phyloP scores from a whole-genome alignment of 352 stramenopile species.

The Blastocystis sp. region DNA sequence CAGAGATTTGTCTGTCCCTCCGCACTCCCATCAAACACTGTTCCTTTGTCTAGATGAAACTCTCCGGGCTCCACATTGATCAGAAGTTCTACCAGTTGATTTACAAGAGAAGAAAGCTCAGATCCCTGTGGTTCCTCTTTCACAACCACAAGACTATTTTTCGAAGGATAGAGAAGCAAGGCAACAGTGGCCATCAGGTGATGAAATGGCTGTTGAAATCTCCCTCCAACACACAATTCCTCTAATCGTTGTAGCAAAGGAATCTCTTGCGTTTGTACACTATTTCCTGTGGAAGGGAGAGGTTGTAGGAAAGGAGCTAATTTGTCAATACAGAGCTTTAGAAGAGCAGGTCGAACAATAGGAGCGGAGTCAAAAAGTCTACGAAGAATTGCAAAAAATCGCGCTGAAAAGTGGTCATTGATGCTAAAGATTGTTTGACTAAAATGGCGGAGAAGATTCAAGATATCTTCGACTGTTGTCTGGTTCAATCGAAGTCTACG shows the following conservation, averaged over 20 bases:
- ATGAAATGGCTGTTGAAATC: not conserved
- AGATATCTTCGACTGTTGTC: slow-evolving; percentile 11
- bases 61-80: not conserved
- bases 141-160: not conserved
- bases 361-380: not conserved
- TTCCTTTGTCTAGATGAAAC: slow-evolving; percentile 12
- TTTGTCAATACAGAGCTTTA: not conserved
- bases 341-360: not conserved
- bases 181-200: not conserved
- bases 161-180: not conserved
- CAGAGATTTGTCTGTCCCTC: not conserved
- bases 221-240: not conserved
- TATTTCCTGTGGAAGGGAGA: not conserved
- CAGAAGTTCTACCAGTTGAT: not conserved
- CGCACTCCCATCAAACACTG: not conserved
- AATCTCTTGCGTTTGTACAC: not conserved
- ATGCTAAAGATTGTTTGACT: not conserved
- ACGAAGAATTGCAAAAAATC: not conserved
- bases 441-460: slow-evolving; percentile 9
- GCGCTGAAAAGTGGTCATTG: not conserved
- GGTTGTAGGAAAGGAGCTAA: not conserved
- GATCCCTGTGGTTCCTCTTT: not conserved
- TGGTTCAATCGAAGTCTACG: not conserved
- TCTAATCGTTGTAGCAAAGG: not conserved
- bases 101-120: not conserved